phyloP scores from a whole-genome alignment of 305 asterid genomes.

The Fraxinus baroniana region DNA sequence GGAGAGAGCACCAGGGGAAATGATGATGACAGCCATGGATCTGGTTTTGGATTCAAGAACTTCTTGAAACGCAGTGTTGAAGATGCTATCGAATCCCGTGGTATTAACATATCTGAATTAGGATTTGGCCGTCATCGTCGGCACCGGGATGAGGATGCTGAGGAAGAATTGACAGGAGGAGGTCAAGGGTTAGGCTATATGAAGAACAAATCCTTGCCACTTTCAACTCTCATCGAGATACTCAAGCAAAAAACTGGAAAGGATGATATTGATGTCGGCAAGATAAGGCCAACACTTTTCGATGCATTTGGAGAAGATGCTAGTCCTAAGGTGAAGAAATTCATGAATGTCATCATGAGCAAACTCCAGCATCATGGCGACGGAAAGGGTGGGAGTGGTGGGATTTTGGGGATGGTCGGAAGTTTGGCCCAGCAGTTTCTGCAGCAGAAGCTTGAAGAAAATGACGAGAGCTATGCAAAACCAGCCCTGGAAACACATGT shows the following conservation, averaged over 20 bases:
- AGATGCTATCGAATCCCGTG: conserved; percentile 77
- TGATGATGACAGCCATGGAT: conserved; percentile 31
- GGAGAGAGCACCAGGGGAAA: conserved; percentile 66
- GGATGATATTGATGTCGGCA: conserved; percentile 87
- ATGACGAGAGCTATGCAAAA: conserved; percentile 59
- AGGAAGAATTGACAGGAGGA: conserved; percentile 29
- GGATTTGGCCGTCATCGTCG: conserved; percentile 33
- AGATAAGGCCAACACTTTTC: conserved; percentile 82
- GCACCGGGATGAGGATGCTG: conserved; percentile 33
- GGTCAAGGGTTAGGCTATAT: conserved; percentile 28
- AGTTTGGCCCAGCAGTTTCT: conserved; percentile 75
- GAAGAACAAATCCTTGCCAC: conserved; percentile 66
- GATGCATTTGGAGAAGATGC: conserved; percentile 90
- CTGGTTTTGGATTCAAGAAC: conserved; percentile 64
- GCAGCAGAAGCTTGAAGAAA: conserved; percentile 75
- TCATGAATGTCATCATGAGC: conserved; percentile 76
- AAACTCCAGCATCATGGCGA: conserved; percentile 50
- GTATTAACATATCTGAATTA: conserved; percentile 49
- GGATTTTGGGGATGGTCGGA: conserved; percentile 80
- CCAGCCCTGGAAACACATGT: conserved; percentile 74
- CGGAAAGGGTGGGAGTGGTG: conserved; percentile 44
- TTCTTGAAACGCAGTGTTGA: conserved; percentile 60
- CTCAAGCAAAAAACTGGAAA: conserved; percentile 93
- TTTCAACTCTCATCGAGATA: conserved; percentile 75
- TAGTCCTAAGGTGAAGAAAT: conserved; percentile 92